A percentile compares a stretch with the other conserved stretches of the same genome.
These are phyloP conservation scores for Aspergillus sp. DNA, from an alignment of 2,329 filamentous ascomycete genomes.

Conservation along the genomic window DNA sequence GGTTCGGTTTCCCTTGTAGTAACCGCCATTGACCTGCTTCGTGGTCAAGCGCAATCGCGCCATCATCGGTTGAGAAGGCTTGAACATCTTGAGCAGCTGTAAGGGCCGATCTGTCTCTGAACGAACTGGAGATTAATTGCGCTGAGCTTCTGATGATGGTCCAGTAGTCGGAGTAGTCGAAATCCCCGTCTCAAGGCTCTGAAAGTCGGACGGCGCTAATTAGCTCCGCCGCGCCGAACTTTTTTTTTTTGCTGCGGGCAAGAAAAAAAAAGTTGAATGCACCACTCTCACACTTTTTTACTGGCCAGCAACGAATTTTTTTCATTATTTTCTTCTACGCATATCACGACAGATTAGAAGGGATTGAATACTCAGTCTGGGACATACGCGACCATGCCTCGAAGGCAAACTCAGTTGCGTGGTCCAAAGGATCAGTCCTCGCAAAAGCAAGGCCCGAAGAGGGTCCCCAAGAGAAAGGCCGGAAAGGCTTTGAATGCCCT, in stretches of 20 bases:
- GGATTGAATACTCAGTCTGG: background rate
- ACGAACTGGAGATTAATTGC: conserved; percentile 2
- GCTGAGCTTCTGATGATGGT: background rate
- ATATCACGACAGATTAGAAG: no score
- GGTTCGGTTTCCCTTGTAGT: conserved; percentile 92
- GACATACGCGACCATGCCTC: conserved; percentile 30
- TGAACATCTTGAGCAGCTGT: conserved; percentile 31
- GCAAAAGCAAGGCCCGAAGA: conserved; percentile 35
- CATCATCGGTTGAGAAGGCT: conserved; percentile 51
- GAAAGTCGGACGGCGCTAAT: conserved; percentile 22
- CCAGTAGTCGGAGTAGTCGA: conserved; percentile 1
- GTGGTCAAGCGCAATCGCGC: conserved; percentile 79
- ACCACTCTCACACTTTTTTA: conserved; percentile 5
- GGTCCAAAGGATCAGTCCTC: conserved; percentile 31
- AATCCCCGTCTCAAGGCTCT: conserved; percentile 10
- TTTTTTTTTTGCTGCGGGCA: conserved; percentile 23
- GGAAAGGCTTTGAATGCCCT: conserved; percentile 57
- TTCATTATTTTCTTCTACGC: conserved; percentile 1
- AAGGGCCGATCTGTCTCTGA: background rate
- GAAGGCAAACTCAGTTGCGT: conserved; percentile 35
- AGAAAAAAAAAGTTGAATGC: conserved; percentile 22
- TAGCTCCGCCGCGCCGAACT: conserved; percentile 26
- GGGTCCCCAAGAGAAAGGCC: conserved; percentile 41
- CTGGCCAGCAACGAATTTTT: conserved; percentile 10
- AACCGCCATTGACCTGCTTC: conserved; percentile 88